Percentiles rank a stretch among this genome's conserved stretches.
Conservation (phyloP, 2,329 filamentous ascomycete species). For the Alternaria postmessia region DNA sequence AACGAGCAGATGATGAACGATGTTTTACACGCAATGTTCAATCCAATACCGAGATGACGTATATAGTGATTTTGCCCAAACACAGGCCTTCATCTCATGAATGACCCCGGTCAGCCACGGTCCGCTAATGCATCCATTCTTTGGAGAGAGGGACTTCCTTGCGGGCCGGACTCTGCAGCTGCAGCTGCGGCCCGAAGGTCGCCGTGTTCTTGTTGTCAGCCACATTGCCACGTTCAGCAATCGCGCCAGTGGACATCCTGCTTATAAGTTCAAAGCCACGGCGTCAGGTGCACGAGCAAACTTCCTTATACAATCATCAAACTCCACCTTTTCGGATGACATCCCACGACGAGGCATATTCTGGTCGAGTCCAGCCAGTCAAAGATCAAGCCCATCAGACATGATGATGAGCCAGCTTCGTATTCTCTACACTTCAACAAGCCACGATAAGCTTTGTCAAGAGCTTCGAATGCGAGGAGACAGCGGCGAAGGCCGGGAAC, state of each 20-base stretch:
- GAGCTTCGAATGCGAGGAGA: neutral
- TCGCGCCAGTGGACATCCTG: neutral
- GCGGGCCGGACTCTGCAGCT: neutral
- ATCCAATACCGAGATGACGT: neutral
- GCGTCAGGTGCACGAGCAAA: conserved; percentile 1
- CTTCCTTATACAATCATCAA: neutral
- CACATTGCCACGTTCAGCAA: neutral
- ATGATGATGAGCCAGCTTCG: neutral
- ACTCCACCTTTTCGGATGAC: neutral
- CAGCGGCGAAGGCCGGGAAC: neutral
- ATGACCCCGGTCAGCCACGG: conserved; percentile 6
- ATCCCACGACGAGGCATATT: neutral
- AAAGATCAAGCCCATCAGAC: conserved; percentile 6
- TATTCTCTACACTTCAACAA: conserved; percentile 3
- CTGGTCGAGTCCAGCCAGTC: neutral
- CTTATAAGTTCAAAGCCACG: conserved; percentile 4
- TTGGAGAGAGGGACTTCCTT: neutral
- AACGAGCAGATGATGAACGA: neutral
- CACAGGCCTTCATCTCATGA: neutral
- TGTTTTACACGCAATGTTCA: neutral
- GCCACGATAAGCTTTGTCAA: neutral
- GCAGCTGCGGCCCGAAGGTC: conserved; percentile 1
- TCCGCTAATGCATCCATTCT: neutral
- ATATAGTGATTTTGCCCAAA: neutral
- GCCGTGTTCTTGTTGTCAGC: neutral